Conservation (phyloP, 2,329 filamentous ascomycete genomes). For the Orbilia quercus region DNA sequence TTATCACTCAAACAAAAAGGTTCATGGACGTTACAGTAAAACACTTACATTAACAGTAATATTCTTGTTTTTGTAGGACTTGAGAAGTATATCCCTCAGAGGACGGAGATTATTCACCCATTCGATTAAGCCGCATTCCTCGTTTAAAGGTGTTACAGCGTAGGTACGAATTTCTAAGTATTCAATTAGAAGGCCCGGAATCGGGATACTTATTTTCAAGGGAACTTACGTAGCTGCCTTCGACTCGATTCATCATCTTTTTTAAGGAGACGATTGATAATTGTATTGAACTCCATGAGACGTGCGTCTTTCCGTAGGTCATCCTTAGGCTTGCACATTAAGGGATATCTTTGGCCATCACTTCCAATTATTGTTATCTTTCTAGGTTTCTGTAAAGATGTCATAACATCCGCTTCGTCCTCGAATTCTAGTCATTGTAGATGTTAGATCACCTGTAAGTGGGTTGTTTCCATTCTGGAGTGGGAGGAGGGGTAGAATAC, state of each 20-base stretch:
- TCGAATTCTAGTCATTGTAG: slow-evolving; percentile 69
- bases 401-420: slow-evolving; percentile 89
- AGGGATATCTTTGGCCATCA: slow-evolving; percentile 86
- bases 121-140: slow-evolving; percentile 97
- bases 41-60: slow-evolving; percentile 67
- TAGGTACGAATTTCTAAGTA: slow-evolving; percentile 85
- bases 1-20: slow-evolving; percentile 61
- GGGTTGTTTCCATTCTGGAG: not conserved
- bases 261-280: slow-evolving; percentile 96
- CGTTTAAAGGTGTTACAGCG: slow-evolving; percentile 93
- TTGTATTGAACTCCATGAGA: slow-evolving; percentile 98
- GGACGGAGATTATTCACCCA: slow-evolving; percentile 98
- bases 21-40: not conserved
- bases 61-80: slow-evolving; percentile 79
- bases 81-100: slow-evolving; percentile 87
- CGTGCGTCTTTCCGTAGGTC: slow-evolving; percentile 97
- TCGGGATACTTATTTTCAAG: not conserved
- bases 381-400: slow-evolving; percentile 89
- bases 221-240: slow-evolving; percentile 75
- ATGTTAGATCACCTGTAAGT: slow-evolving; percentile 1
- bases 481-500: slow-evolving; percentile 60
- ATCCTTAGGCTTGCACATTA: slow-evolving; percentile 97
- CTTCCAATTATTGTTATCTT: slow-evolving; percentile 88
- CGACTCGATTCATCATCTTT: slow-evolving; percentile 90
- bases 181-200: slow-evolving; percentile 57